These are phyloP conservation scores for Zygoascus tannicola DNA, from an alignment of 805 yeast genomes.

Conservation along the genomic window DNA sequence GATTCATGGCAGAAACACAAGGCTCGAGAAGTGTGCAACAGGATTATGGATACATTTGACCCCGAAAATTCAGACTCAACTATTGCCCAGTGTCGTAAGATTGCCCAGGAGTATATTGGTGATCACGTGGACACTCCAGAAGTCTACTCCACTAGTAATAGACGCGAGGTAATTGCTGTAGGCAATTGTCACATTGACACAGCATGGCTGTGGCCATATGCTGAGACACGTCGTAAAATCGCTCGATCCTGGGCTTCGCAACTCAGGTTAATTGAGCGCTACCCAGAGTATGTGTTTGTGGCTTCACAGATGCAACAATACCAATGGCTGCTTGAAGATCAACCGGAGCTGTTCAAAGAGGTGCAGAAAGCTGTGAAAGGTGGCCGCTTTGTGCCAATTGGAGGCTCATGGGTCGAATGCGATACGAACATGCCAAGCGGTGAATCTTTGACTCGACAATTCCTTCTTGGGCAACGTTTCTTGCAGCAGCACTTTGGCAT, in stretches of 20 bases:
- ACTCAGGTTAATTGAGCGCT: slow-evolving; percentile 68
- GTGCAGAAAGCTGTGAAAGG: slow-evolving; percentile 48
- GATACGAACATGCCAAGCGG: slow-evolving; percentile 96
- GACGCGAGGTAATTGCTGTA: slow-evolving; percentile 55
- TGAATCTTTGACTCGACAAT: slow-evolving; percentile 82
- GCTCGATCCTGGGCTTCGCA: slow-evolving; percentile 96
- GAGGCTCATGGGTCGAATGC: slow-evolving; percentile 97
- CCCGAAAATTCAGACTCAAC: slow-evolving; percentile 47
- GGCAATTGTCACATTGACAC: slow-evolving; percentile 98
- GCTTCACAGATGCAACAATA: slow-evolving; percentile 97
- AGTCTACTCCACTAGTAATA: slow-evolving; percentile 39
- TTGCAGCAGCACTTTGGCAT: slow-evolving; percentile 71
- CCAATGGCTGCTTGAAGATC: slow-evolving; percentile 81
- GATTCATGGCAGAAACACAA: slow-evolving; percentile 73
- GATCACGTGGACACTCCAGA: slow-evolving; percentile 49
- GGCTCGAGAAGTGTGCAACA: slow-evolving; percentile 71
- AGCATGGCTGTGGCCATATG: slow-evolving; percentile 99
- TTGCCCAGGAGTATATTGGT: slow-evolving; percentile 61
- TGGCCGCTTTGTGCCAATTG: slow-evolving; percentile 71
- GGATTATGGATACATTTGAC: slow-evolving; percentile 78
- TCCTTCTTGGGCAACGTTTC: slow-evolving; percentile 81
- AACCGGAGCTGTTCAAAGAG: slow-evolving; percentile 65
- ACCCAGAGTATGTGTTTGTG: slow-evolving; percentile 88
- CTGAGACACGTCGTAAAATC: slow-evolving; percentile 85
- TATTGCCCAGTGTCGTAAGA: slow-evolving; percentile 51